Evolutionary conservation across 768 basidiomycete genomes (phyloP).

Genomic region (Leccinum imitatum): DNA sequence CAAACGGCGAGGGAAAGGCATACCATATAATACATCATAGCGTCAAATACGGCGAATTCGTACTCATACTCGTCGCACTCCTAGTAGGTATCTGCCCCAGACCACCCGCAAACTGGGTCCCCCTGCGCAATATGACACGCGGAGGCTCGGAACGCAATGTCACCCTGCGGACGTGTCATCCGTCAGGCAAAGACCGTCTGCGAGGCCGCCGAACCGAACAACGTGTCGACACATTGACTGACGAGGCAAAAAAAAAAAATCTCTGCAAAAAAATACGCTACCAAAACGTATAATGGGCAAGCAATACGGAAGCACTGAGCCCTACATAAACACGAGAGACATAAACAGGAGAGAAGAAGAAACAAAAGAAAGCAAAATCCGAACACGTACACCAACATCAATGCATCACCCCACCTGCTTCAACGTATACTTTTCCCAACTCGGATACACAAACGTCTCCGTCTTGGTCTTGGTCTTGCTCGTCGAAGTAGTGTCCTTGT

Average conservation of each 20-base stretch:
- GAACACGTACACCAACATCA: not conserved
- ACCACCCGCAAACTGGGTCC: too few relatives aligned
- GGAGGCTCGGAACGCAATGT: too few relatives aligned
- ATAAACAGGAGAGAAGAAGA: too few relatives aligned
- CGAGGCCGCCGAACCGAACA: not conserved
- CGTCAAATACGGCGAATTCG: too few relatives aligned
- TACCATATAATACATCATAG: too few relatives aligned
- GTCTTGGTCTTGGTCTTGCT: conserved; percentile 35
- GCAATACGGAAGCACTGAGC: not conserved
- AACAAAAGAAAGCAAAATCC: too few relatives aligned
- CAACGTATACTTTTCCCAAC: conserved; percentile 66
- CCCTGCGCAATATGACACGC: too few relatives aligned
- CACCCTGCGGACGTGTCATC: too few relatives aligned
- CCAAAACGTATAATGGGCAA: conserved; percentile 2
- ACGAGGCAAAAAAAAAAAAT: not conserved
- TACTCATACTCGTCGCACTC: too few relatives aligned
- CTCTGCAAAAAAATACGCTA: not conserved
- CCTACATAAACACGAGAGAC: not conserved
- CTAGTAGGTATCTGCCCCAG: too few relatives aligned
- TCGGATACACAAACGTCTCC: conserved; percentile 54
- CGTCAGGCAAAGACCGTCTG: too few relatives aligned
- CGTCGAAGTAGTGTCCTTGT: conserved; percentile 2
- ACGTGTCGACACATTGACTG: not conserved
- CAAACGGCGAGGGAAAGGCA: too few relatives aligned
- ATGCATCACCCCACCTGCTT: conserved; percentile 33